Conservation (phyloP, 129 eudicot genomes). For the Artemisia annua region DNA sequence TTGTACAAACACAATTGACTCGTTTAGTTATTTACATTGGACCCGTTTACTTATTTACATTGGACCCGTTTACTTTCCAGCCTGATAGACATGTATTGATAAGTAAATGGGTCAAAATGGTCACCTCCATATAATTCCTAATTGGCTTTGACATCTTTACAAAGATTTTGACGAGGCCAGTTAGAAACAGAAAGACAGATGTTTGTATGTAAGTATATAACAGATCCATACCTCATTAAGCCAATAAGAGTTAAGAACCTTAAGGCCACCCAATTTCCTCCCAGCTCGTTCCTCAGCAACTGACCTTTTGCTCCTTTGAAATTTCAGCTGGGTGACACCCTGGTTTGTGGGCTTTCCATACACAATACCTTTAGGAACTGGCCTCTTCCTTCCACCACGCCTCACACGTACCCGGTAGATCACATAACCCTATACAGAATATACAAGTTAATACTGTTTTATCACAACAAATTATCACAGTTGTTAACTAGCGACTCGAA, state of each 20-base stretch:
- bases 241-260: conserved; percentile 75
- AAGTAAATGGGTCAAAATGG: too few relatives aligned
- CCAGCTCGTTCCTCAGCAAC: conserved; percentile 91
- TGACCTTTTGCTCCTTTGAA: conserved; percentile 68
- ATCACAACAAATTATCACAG: neutral
- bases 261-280: conserved; percentile 75
- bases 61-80: too few relatives aligned
- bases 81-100: too few relatives aligned
- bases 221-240: conserved; percentile 55
- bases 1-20: too few relatives aligned
- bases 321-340: conserved; percentile 72
- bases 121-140: too few relatives aligned
- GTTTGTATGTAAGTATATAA: neutral
- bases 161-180: too few relatives aligned
- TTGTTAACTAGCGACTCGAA: too few relatives aligned
- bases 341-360: conserved; percentile 80
- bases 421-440: conserved; percentile 50
- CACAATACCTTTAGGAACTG: conserved; percentile 83
- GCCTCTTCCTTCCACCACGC: conserved; percentile 88
- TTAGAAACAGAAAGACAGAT: neutral
- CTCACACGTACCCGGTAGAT: conserved; percentile 81
- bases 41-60: too few relatives aligned
- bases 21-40: too few relatives aligned
- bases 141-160: too few relatives aligned
- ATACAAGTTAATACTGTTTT: neutral